These are phyloP conservation scores for Akebia trifoliata DNA, from an alignment of 164 flowering plant species.

Conservation along the genomic window DNA sequence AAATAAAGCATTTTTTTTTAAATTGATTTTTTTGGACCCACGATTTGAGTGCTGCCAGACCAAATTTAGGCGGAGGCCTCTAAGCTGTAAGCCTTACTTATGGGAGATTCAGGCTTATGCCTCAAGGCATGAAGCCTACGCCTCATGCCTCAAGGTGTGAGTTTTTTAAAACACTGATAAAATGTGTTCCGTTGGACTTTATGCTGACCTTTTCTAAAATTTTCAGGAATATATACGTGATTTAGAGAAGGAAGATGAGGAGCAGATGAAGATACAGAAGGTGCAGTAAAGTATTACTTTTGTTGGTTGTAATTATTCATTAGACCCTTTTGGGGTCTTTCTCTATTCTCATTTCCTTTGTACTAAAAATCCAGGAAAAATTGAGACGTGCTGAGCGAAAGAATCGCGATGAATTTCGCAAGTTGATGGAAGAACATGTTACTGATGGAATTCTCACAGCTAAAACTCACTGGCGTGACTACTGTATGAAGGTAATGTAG, in stretches of 20 bases:
- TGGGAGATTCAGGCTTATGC: too few species aligned
- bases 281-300: constrained; percentile 24
- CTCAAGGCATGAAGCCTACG: too few species aligned
- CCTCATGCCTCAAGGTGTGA: too few species aligned
- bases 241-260: constrained; percentile 92
- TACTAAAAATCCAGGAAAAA: constrained; percentile 49
- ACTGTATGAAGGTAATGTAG: constrained; percentile 65
- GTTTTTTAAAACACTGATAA: too few species aligned
- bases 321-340: background rate
- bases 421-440: constrained; percentile 83
- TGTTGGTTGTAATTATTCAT: background rate
- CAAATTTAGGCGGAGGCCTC: too few species aligned
- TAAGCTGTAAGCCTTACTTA: too few species aligned
- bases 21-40: too few species aligned
- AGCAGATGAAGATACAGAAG: constrained; percentile 85
- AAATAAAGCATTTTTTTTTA: too few species aligned
- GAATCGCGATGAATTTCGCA: constrained; percentile 89
- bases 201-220: constrained; percentile 15
- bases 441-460: constrained; percentile 69
- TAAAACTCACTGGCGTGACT: constrained; percentile 90
- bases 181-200: background rate
- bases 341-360: constrained; percentile 6
- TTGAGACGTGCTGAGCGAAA: constrained; percentile 77
- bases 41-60: too few species aligned
- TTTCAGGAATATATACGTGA: constrained; percentile 81